A percentile compares a stretch with the other conserved stretches of the same genome.
Conservation (phyloP, 1,284 basidiomycete species). For the Leccinum solheimii region DNA sequence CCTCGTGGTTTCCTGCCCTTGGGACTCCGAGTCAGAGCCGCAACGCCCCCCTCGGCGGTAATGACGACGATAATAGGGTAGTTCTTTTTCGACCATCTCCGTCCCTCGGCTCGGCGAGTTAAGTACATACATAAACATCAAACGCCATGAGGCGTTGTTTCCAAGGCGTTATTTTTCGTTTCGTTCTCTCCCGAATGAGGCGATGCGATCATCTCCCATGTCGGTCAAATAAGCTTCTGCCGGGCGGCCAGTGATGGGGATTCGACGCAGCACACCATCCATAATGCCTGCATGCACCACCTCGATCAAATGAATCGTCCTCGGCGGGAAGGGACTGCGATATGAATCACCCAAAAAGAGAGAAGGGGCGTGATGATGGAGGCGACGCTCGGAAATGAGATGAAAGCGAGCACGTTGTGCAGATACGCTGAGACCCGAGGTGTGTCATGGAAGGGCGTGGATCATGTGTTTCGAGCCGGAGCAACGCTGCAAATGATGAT, state of each 20-base stretch:
- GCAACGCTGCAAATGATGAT: conserved; percentile 20
- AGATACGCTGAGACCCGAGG: conserved; percentile 8
- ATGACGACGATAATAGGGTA: conserved; percentile 3
- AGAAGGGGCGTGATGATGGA: conserved; percentile 7
- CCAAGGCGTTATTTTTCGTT: not conserved
- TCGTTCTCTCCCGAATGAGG: conserved; percentile 8
- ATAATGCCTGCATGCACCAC: conserved; percentile 7
- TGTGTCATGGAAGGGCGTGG: conserved; percentile 20
- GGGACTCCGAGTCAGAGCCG: conserved; percentile 3
- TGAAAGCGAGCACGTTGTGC: conserved; percentile 18
- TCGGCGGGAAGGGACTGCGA: conserved; percentile 13
- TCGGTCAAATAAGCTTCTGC: conserved; percentile 11
- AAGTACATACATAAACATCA: not conserved
- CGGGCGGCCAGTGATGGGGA: conserved; percentile 3
- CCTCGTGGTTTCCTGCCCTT: conserved; percentile 33
- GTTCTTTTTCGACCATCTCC: conserved; percentile 12
- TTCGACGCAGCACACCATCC: conserved; percentile 8
- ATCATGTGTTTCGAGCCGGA: conserved; percentile 31
- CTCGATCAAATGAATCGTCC: conserved; percentile 11
- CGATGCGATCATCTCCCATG: conserved; percentile 6
- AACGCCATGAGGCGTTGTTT: conserved; percentile 7
- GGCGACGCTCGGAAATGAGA: conserved; percentile 25
- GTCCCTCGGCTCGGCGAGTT: conserved; percentile 9
- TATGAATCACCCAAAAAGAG: not conserved
- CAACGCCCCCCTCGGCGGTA: conserved; percentile 10